Evolutionary conservation across 1,139 yeast species (phyloP), one percentile per base, ranked within the genome.

Genomic region (Saccharomyces hybrid): DNA sequence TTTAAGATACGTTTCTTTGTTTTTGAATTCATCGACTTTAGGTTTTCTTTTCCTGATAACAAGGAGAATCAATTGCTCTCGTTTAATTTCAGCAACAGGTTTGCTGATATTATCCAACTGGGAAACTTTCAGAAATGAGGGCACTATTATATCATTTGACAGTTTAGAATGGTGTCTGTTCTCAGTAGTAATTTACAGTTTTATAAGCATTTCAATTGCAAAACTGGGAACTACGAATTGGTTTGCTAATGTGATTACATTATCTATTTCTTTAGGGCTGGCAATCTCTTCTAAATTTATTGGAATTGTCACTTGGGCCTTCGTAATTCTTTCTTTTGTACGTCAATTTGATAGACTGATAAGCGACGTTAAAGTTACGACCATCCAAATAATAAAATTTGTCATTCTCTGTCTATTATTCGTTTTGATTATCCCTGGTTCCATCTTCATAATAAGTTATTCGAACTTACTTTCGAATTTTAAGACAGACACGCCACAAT

Each of bases 121-220:
- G 60, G 81, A 80, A 58, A 72, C 87, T 1, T 69, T 81, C 50
- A 75, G 79, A 3, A 71, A 80, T 1, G 80, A 79, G 58, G 74
- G 82, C 1, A 71, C 84, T 53, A 69, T 74, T 44, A 73, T 84
- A 34, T 71, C 83, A 51, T 67, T 78, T 11, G 86, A 82, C 57
- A 67, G 82, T 0, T 73, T 84, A 1, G 73, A 78, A 57, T 61
- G 85, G 52, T 73, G 80, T 31, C 74, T 77, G 25, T 66, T 80
- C 4, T 69, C 80, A 1, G 56, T 79, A 29, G 65, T 78, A 0
- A 65, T 81, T 3, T 77, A 70, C 55, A 67, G 73, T n/a, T 76
- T 78, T 70, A 78, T 78, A 60, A 70, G 69, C 55, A 64, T 77
- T 48, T 77, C 76, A 56, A 56, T 70, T 7, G 57, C 70, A 2